Conservation (phyloP, 306 rosid genomes). For the Adenanthera pavonina region DNA sequence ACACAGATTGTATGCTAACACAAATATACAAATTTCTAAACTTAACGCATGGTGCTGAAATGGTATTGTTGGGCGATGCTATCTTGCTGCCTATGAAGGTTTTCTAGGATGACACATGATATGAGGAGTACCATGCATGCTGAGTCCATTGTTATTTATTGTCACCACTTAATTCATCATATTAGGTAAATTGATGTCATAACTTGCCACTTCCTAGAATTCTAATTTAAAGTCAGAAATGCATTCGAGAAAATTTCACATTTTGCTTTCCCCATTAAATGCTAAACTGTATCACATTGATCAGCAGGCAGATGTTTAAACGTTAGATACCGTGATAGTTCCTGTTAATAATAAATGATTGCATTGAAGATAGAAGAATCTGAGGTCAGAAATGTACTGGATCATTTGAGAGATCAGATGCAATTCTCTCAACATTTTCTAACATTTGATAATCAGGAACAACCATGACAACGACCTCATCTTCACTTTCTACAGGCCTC, state of each 20-base stretch:
- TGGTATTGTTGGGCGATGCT: constrained; percentile 6
- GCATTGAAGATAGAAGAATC: constrained; percentile 23
- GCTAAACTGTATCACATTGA: constrained; percentile 10
- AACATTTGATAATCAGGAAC: constrained; percentile 98
- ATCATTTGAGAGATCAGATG: constrained; percentile 80
- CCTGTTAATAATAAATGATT: constrained; percentile 27
- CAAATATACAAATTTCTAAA: constrained; percentile 23
- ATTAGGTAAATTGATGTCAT: background rate
- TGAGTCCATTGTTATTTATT: constrained; percentile 13
- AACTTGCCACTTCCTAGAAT: background rate
- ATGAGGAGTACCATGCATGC: background rate
- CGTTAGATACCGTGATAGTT: constrained; percentile 32
- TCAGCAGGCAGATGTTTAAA: constrained; percentile 33
- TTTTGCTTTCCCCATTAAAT: constrained; percentile 11
- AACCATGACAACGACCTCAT: constrained; percentile 93
- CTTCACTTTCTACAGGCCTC: constrained; percentile 79
- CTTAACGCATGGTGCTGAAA: constrained; percentile 25
- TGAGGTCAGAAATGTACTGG: constrained; percentile 58
- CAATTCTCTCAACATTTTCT: constrained; percentile 82
- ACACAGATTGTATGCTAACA: constrained; percentile 23
- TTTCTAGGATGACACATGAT: constrained; percentile 15
- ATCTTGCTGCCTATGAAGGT: constrained; percentile 23
- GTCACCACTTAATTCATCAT: background rate
- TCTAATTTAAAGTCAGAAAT: constrained; percentile 14
- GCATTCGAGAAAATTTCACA: constrained; percentile 27